Evolutionary conservation across 2,329 filamentous ascomycete genomes (phyloP).

Genomic region (Calonectria montana): DNA sequence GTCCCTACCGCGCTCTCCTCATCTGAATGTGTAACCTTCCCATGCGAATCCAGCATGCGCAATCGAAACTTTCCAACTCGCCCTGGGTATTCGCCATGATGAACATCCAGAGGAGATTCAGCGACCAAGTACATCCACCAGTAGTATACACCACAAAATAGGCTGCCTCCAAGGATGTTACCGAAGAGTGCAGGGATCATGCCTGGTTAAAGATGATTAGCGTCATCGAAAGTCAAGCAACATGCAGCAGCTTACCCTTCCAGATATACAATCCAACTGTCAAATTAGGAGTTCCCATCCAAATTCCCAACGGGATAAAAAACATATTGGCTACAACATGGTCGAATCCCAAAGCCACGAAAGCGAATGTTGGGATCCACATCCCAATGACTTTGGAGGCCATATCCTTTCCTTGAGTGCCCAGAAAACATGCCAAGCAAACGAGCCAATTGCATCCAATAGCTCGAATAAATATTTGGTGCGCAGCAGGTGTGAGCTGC

Average conservation of each 20-base stretch:
- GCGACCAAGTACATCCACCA: slow-evolving; percentile 39
- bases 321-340: slow-evolving; percentile 70
- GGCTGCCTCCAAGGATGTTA: slow-evolving; percentile 63
- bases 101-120: slow-evolving; percentile 26
- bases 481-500: slow-evolving; percentile 59
- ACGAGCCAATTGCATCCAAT: slow-evolving; percentile 71
- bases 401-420: slow-evolving; percentile 61
- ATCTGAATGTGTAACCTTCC: slow-evolving; percentile 19
- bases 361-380: slow-evolving; percentile 67
- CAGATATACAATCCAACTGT: slow-evolving; percentile 65
- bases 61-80: slow-evolving; percentile 8
- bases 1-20: slow-evolving; percentile 33
- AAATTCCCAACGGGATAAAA: slow-evolving; percentile 64
- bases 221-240: background rate
- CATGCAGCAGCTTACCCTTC: slow-evolving; percentile 52
- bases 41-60: slow-evolving; percentile 15
- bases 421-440: slow-evolving; percentile 62
- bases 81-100: slow-evolving; percentile 25
- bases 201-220: slow-evolving; percentile 14
- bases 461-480: slow-evolving; percentile 64
- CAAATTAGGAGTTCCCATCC: slow-evolving; percentile 55
- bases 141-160: slow-evolving; percentile 60
- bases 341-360: slow-evolving; percentile 64
- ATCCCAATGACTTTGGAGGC: slow-evolving; percentile 65
- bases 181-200: slow-evolving; percentile 64